Percentiles rank a stretch among this genome's conserved stretches.
Conservation (phyloP, 2,329 filamentous ascomycete genomes). For the Aspergillus sp. region DNA sequence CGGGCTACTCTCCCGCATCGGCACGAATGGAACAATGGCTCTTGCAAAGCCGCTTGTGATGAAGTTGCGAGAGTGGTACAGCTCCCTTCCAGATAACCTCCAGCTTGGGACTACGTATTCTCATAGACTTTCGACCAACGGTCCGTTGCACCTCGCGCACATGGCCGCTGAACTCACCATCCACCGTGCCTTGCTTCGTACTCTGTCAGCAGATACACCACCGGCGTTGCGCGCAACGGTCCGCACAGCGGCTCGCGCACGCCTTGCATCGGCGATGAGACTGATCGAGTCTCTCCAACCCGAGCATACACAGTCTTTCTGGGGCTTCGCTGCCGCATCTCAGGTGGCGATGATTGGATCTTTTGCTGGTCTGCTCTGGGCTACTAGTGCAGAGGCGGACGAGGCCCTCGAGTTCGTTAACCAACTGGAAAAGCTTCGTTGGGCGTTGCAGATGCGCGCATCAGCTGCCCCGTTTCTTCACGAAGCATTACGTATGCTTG, state of each 20-base stretch:
- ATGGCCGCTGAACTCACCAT: conserved; percentile 21
- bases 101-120: conserved; percentile 17
- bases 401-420: conserved; percentile 42
- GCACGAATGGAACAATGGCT: conserved; percentile 13
- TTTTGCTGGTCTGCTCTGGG: conserved; percentile 46
- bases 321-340: conserved; percentile 52
- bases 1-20: conserved; percentile 14
- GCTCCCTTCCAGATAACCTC: conserved; percentile 10
- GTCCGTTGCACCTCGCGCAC: conserved; percentile 13
- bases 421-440: conserved; percentile 48
- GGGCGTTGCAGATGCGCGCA: conserved; percentile 43
- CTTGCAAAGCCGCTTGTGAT: conserved; percentile 17
- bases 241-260: conserved; percentile 48
- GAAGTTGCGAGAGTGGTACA: conserved; percentile 19
- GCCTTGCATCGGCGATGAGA: conserved; percentile 50
- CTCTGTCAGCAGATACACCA: conserved; percentile 16
- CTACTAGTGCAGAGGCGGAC: conserved; percentile 36
- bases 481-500: conserved; percentile 18
- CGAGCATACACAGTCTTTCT: conserved; percentile 53
- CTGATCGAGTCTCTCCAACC: conserved; percentile 51
- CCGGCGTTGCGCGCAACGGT: conserved; percentile 31
- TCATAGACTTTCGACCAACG: conserved; percentile 17
- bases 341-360: conserved; percentile 49
- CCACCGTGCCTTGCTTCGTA: conserved; percentile 20
- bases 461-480: conserved; percentile 16